phyloP scores from a whole-genome alignment of 257 asterid genomes.

The Solanum gandarillasii region DNA sequence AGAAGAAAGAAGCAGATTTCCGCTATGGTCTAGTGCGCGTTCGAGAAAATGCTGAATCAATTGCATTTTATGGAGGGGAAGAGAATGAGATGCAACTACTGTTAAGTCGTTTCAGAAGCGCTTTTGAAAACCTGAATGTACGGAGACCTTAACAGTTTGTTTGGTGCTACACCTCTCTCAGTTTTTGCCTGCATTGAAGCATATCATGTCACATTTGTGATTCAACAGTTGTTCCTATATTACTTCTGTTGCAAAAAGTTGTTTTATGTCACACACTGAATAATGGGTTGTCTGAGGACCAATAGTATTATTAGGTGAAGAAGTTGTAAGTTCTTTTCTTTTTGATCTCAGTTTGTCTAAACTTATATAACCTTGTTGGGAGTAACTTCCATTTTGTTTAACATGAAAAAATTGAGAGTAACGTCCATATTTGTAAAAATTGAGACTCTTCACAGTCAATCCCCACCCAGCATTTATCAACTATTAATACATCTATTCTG shows the following conservation, averaged over 20 bases:
- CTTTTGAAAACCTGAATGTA: constrained; percentile 84
- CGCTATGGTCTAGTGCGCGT: constrained; percentile 84
- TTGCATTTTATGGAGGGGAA: constrained; percentile 94
- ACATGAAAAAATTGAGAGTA: neutral
- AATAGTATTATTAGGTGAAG: neutral
- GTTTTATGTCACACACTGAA: neutral
- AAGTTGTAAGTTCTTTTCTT: neutral
- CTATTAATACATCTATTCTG: neutral
- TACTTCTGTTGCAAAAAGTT: neutral
- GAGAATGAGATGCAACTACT: constrained; percentile 77
- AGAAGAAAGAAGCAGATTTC: constrained; percentile 89
- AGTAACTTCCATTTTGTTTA: neutral
- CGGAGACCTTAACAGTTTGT: constrained; percentile 9
- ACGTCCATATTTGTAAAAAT: neutral
- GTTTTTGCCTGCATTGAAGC: neutral
- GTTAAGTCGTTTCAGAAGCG: constrained; percentile 68
- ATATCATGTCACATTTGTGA: neutral
- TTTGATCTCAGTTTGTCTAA: neutral
- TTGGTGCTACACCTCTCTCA: neutral
- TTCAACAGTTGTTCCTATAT: neutral
- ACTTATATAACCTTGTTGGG: neutral
- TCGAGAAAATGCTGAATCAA: constrained; percentile 93
- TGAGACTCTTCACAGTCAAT: neutral
- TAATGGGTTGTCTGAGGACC: neutral
- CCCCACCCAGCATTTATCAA: neutral